Evolutionary conservation across 208 protist species (phyloP).

Genomic region (Trypanosoma brucei): DNA sequence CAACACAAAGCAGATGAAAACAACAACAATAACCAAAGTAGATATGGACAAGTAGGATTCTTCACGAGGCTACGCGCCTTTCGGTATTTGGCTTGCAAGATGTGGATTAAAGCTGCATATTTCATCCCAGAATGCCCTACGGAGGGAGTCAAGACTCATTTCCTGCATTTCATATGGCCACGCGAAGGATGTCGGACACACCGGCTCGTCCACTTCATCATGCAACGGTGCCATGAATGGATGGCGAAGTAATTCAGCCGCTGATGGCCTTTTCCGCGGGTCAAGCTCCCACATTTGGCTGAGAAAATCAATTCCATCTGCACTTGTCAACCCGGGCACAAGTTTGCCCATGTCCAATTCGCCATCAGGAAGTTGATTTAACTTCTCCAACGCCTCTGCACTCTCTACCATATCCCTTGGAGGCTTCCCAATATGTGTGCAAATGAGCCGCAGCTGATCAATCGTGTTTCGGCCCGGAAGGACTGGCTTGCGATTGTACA

Average conservation of each 20-base stretch:
- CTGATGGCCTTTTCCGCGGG: conserved; percentile 68
- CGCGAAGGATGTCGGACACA: conserved; percentile 49
- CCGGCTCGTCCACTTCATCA: conserved; percentile 79
- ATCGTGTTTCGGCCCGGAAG: conserved; percentile 89
- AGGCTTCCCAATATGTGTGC: conserved; percentile 91
- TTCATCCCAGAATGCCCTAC: conserved; percentile 85
- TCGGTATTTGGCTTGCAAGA: conserved; percentile 25
- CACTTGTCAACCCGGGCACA: conserved; percentile 61
- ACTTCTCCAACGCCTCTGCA: conserved; percentile 73
- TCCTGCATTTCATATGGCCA: conserved; percentile 74
- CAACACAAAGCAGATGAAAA: too few species aligned
- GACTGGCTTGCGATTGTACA: conserved; percentile 90
- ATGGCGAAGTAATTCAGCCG: conserved; percentile 77
- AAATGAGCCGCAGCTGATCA: conserved; percentile 91
- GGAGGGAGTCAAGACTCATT: conserved; percentile 66
- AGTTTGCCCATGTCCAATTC: conserved; percentile 61
- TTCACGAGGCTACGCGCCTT: neutral
- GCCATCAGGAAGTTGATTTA: conserved; percentile 69
- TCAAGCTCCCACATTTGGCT: conserved; percentile 74
- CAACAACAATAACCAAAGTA: conserved; percentile 10
- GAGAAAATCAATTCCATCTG: conserved; percentile 75
- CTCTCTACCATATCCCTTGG: conserved; percentile 83
- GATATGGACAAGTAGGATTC: neutral
- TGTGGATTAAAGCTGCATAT: conserved; percentile 78
- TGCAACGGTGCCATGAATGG: conserved; percentile 78